Percentiles rank a stretch among this genome's conserved stretches.
Evolutionary conservation across 2,329 filamentous ascomycete genomes (phyloP).

Genomic region (Lanzia echinophila): DNA sequence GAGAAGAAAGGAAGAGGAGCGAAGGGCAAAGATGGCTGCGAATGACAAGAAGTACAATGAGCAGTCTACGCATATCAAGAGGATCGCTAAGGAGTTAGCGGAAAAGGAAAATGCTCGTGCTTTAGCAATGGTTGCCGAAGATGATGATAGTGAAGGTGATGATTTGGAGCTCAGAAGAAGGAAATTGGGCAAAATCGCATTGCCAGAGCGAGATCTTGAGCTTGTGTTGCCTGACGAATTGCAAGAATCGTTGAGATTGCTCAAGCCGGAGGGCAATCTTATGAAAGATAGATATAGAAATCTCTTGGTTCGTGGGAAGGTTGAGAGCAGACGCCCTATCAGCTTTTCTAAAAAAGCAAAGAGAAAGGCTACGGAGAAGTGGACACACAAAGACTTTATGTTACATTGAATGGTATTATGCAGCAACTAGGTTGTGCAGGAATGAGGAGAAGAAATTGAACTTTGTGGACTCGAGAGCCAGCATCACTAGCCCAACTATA

Average conservation of each 20-base stretch:
- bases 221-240: conserved; percentile 77
- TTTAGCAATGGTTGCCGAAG: conserved; percentile 36
- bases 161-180: conserved; percentile 61
- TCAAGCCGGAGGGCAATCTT: conserved; percentile 94
- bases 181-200: conserved; percentile 64
- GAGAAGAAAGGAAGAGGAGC: conserved; percentile 81
- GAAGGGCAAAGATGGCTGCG: conserved; percentile 65
- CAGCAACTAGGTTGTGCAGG: too few species aligned
- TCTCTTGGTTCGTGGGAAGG: conserved; percentile 78
- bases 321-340: conserved; percentile 75
- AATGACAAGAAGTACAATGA: conserved; percentile 66
- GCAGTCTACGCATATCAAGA: conserved; percentile 65
- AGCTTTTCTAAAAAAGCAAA: conserved; percentile 77
- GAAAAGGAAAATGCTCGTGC: conserved; percentile 48
- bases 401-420: conserved; percentile 23
- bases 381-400: conserved; percentile 90
- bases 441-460: too few species aligned
- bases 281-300: conserved; percentile 88
- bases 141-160: conserved; percentile 50
- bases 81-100: conserved; percentile 58
- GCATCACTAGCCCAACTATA: too few species aligned
- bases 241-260: conserved; percentile 69
- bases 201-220: conserved; percentile 76
- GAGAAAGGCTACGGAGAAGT: conserved; percentile 85
- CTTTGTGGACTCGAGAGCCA: too few species aligned